phyloP scores from a whole-genome alignment of 768 basidiomycete species.

The Rhodotorula toruloides region DNA sequence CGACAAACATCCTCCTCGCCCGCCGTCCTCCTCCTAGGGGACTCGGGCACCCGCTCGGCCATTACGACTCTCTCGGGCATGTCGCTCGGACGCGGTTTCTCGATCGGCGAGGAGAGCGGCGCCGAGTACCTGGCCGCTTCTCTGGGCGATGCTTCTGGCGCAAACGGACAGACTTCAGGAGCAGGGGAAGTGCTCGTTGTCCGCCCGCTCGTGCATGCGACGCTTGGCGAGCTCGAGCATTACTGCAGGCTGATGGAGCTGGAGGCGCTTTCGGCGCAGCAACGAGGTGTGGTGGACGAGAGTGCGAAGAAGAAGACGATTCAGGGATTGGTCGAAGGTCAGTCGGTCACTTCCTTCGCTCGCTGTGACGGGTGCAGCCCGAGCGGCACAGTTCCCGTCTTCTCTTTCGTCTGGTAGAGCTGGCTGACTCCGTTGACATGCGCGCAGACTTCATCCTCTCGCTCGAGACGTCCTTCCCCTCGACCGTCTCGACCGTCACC shows the following conservation, averaged over 20 bases:
- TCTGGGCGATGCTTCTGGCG: too few relatives aligned
- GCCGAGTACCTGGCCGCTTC: constrained; percentile 9
- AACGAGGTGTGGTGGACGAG: background rate
- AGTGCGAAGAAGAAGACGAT: background rate
- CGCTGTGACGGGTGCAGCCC: constrained; percentile 10
- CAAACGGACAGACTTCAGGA: background rate
- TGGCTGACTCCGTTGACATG: too few relatives aligned
- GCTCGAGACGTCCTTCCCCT: constrained; percentile 39
- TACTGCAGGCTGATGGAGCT: background rate
- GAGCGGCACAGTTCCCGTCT: background rate
- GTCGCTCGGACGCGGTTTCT: constrained; percentile 27
- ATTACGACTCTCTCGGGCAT: constrained; percentile 21
- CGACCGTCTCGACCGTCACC: constrained; percentile 40
- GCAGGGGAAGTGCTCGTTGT: constrained; percentile 10
- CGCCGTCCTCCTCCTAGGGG: constrained; percentile 25
- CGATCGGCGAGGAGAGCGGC: constrained; percentile 30
- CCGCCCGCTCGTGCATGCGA: constrained; percentile 12
- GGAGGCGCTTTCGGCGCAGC: too few relatives aligned
- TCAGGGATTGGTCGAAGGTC: too few relatives aligned
- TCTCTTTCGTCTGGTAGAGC: background rate
- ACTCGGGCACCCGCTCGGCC: constrained; percentile 30
- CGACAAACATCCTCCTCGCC: background rate
- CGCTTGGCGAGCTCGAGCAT: constrained; percentile 11
- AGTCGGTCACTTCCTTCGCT: too few relatives aligned
- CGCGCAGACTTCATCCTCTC: constrained; percentile 27